Evolutionary conservation across 2,329 filamentous ascomycete species (phyloP).

Genomic region (Penicillium sp.): DNA sequence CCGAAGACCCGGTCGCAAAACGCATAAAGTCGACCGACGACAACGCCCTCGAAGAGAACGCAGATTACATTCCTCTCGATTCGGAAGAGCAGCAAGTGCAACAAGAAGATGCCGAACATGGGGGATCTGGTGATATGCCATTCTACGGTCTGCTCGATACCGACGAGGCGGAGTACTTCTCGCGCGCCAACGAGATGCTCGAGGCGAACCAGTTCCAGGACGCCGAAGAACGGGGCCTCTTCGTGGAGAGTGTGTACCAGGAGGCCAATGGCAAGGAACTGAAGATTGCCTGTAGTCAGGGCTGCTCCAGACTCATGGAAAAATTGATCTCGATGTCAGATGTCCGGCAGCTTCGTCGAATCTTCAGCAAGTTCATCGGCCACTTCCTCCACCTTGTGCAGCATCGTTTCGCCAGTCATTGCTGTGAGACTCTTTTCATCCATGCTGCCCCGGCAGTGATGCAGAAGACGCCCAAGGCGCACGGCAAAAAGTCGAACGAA

Average conservation of each 20-base stretch:
- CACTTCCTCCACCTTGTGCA: slow-evolving; percentile 88
- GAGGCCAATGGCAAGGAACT: slow-evolving; percentile 90
- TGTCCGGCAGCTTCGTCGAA: slow-evolving; percentile 70
- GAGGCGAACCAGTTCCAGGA: slow-evolving; percentile 82
- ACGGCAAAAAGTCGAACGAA: slow-evolving; percentile 41
- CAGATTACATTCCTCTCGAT: slow-evolving; percentile 39
- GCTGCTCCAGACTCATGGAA: slow-evolving; percentile 89
- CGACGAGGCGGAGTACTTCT: slow-evolving; percentile 94
- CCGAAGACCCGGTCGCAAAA: slow-evolving; percentile 35
- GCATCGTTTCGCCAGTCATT: slow-evolving; percentile 95
- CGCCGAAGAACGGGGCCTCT: slow-evolving; percentile 64
- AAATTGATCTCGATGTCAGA: slow-evolving; percentile 77
- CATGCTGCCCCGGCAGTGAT: slow-evolving; percentile 74
- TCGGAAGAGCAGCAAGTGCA: slow-evolving; percentile 21
- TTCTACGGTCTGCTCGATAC: slow-evolving; percentile 93
- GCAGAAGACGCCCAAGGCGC: slow-evolving; percentile 58
- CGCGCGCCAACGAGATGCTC: slow-evolving; percentile 79
- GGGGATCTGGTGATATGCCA: slow-evolving; percentile 52
- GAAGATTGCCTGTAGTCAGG: slow-evolving; percentile 93
- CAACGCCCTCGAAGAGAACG: slow-evolving; percentile 19
- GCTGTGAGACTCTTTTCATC: slow-evolving; percentile 88
- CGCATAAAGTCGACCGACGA: slow-evolving; percentile 34
- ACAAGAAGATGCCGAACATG: slow-evolving; percentile 24
- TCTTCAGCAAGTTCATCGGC: slow-evolving; percentile 79
- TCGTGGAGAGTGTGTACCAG: slow-evolving; percentile 74